Evolutionary conservation across 2,329 filamentous ascomycete genomes (phyloP).

Genomic region (Amylocarpus encephaloides): DNA sequence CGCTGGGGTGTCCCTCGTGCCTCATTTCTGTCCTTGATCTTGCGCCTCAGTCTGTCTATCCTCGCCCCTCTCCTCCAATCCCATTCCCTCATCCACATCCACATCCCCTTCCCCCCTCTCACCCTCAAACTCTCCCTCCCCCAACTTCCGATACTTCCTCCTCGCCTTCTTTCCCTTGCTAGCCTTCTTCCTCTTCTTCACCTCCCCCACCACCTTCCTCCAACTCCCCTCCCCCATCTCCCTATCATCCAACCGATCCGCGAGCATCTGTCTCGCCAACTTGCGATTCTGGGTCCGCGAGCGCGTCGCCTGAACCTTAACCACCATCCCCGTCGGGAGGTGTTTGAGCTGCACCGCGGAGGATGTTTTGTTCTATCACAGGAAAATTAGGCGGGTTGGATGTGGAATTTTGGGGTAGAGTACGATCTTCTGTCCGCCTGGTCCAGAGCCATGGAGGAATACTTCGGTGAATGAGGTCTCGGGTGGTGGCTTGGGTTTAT

Average conservation of each 20-base stretch:
- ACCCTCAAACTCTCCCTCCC: conserved; percentile 24
- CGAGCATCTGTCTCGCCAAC: conserved; percentile 68
- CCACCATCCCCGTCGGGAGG: conserved; percentile 79
- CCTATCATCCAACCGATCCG: conserved; percentile 53
- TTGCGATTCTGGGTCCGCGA: conserved; percentile 82
- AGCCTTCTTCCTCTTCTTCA: conserved; percentile 62
- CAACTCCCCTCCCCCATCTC: conserved; percentile 66
- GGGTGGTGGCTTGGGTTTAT: conserved; percentile 55
- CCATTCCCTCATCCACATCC: too few species aligned
- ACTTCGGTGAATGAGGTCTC: conserved; percentile 76
- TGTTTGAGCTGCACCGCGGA: conserved; percentile 93
- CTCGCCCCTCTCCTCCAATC: neutral
- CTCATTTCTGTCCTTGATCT: neutral
- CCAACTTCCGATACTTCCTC: conserved; percentile 65
- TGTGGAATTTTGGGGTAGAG: too few species aligned
- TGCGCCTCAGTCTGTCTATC: too few species aligned
- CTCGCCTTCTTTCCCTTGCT: conserved; percentile 76
- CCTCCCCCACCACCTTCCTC: conserved; percentile 54
- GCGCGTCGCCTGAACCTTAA: conserved; percentile 90
- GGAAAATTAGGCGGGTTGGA: too few species aligned
- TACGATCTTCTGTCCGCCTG: conserved; percentile 93
- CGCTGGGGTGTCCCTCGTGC: neutral
- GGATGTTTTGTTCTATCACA: conserved; percentile 91
- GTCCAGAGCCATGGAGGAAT: conserved; percentile 86
- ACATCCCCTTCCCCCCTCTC: conserved; percentile 17